A percentile compares a stretch with the other conserved stretches of the same genome.
Conservation (phyloP, 768 basidiomycete species). For the Macrolepiota albuminosa region DNA sequence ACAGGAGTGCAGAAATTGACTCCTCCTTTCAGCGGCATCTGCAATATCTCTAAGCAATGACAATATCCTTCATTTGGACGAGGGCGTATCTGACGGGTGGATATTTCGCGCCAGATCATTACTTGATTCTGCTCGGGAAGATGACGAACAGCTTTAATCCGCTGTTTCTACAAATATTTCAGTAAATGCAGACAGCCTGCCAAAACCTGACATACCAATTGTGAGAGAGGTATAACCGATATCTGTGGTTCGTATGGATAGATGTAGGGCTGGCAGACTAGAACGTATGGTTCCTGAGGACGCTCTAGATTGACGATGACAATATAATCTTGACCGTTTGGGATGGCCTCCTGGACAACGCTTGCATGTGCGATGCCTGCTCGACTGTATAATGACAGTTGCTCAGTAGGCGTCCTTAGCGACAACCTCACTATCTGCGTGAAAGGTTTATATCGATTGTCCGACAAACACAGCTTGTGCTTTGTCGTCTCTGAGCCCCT, state of each 20-base stretch:
- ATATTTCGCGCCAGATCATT: slow-evolving; percentile 39
- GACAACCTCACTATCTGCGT: neutral
- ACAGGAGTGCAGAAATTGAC: too few relatives aligned
- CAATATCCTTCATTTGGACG: neutral
- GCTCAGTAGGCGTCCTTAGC: neutral
- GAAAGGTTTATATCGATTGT: neutral
- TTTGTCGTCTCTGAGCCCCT: neutral
- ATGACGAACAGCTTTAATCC: slow-evolving; percentile 48
- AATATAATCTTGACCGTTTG: neutral
- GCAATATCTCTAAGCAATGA: neutral
- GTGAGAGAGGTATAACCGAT: too few relatives aligned
- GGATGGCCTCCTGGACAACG: neutral
- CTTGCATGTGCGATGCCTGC: neutral
- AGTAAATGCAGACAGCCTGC: neutral
- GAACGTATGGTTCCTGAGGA: neutral
- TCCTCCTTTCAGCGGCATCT: too few relatives aligned
- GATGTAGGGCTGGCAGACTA: neutral
- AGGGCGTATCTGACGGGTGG: neutral
- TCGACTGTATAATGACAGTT: neutral
- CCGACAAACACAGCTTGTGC: neutral
- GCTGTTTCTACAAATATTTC: neutral
- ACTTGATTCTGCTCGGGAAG: slow-evolving; percentile 28
- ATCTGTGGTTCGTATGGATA: too few relatives aligned
- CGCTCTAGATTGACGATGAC: neutral
- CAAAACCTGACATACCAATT: neutral